Percentiles rank a stretch among this genome's conserved stretches.
Conservation (phyloP, 441 rosid species). For the Mallotus repandus region DNA sequence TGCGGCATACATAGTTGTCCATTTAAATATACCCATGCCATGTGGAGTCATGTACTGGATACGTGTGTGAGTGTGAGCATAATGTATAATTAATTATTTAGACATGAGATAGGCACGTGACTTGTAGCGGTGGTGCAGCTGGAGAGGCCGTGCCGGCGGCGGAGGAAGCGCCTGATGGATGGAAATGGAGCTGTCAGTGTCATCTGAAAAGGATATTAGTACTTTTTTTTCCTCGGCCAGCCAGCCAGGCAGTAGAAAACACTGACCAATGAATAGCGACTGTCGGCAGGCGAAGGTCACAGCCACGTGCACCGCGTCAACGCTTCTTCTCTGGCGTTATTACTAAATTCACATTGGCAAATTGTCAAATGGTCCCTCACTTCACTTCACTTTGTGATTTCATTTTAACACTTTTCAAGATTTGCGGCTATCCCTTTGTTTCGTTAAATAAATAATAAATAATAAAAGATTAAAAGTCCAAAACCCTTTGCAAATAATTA, state of each 20-base stretch:
- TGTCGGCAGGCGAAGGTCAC: conserved; percentile 33
- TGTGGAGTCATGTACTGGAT: too few species aligned
- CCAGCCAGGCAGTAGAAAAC: neutral
- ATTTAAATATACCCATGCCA: too few species aligned
- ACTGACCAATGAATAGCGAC: conserved; percentile 26
- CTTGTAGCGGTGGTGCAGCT: neutral
- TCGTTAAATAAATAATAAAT: too few species aligned
- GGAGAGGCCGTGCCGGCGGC: conserved; percentile 24
- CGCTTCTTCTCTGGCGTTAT: neutral
- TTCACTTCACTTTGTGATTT: too few species aligned
- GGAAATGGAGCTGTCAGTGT: neutral
- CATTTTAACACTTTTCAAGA: too few species aligned
- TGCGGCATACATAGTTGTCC: too few species aligned
- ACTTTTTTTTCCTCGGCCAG: too few species aligned
- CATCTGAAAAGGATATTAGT: neutral
- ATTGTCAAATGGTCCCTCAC: too few species aligned
- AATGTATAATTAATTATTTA: neutral
- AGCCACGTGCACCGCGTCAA: conserved; percentile 27
- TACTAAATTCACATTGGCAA: neutral
- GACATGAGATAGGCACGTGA: conserved; percentile 21
- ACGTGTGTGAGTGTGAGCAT: too few species aligned
- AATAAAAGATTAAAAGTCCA: too few species aligned
- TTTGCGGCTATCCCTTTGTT: too few species aligned
- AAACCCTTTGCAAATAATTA: too few species aligned
- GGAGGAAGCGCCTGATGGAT: conserved; percentile 22